Conservation (phyloP, 2,329 filamentous ascomycete genomes). For the Coniella lustricola region DNA sequence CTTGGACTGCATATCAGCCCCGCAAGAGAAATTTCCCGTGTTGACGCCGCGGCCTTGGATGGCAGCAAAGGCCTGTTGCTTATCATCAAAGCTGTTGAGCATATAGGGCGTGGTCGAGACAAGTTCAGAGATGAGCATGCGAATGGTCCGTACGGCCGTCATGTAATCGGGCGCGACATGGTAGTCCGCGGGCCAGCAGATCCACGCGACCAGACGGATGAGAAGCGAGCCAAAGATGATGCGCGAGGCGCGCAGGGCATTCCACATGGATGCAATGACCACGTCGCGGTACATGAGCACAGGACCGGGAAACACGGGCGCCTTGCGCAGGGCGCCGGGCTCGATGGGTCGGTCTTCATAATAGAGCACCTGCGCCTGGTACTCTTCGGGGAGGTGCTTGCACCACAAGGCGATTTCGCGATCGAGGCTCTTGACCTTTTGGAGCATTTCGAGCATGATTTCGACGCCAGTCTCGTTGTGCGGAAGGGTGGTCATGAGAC, state of each 20-base stretch:
- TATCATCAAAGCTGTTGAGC: constrained; percentile 31
- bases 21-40: constrained; percentile 40
- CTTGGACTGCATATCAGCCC: constrained; percentile 43
- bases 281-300: constrained; percentile 53
- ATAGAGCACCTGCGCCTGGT: constrained; percentile 42
- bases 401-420: constrained; percentile 48
- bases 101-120: constrained; percentile 54
- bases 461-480: constrained; percentile 43
- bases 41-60: constrained; percentile 33
- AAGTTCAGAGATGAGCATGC: constrained; percentile 49
- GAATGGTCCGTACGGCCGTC: constrained; percentile 41
- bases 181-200: constrained; percentile 53
- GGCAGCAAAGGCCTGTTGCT: neutral
- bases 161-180: constrained; percentile 56
- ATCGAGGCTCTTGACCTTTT: constrained; percentile 44
- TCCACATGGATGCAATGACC: constrained; percentile 50
- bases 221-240: constrained; percentile 48
- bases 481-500: constrained; percentile 37
- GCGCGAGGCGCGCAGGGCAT: constrained; percentile 45
- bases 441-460: constrained; percentile 45
- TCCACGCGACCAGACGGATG: constrained; percentile 54
- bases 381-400: constrained; percentile 40
- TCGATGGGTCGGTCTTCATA: constrained; percentile 48
- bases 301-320: constrained; percentile 48
- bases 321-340: constrained; percentile 42